Base-by-base conservation (phyloP, 2,329 filamentous ascomycete genomes). In the Exutisphaerella laricina region DNA sequence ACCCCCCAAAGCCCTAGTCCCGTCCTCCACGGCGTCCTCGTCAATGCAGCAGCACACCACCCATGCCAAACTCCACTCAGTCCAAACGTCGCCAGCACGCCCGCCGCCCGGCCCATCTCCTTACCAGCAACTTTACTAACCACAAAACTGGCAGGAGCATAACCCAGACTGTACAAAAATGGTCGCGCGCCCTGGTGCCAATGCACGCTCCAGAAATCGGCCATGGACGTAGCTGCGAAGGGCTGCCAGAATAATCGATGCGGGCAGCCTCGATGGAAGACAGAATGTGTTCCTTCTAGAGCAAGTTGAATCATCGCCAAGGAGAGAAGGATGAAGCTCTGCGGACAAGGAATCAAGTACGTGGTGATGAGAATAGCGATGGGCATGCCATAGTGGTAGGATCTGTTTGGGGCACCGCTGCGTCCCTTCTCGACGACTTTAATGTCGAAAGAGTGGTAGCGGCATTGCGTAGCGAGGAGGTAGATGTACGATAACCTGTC, bases 1-100 rank as follows among this genome's bases (percentile, higher is more conserved):
- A 50, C 13, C 20, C 29, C 45, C 49, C 46, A 54, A 7, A 54
- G 46, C 14, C 41, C 17, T 41, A 20, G 2, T 18, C 45, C 35
- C 50, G 39, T 36, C 41, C 36, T 13, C 44, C 36, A 46, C 14
- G 41, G 40, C 23, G 26, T 31, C 26, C 23, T 49, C 10, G 25
- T 32, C 28, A 39, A 36, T 6, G 43, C 43, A 10, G 46, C 43
- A 28, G 29, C 39, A 21, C 47, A 47, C 51, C 49, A 54, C 5
- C 36, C 53, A 40, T 56, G 53, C 53, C 53, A 56, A 1, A 54
- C 17, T 1, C 53, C 53, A 23, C 42, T 56, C 22, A 54, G 16
- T 20, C 23, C 29, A 37, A 56, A 54, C 2, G 48, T 32, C 16
- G 46, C 49, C 29, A 56, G 20, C 23, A 56, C 49, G 16, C 41